Base-by-base conservation (phyloP, 176 grass and related monocot genomes). In the Zea luxurians region DNA sequence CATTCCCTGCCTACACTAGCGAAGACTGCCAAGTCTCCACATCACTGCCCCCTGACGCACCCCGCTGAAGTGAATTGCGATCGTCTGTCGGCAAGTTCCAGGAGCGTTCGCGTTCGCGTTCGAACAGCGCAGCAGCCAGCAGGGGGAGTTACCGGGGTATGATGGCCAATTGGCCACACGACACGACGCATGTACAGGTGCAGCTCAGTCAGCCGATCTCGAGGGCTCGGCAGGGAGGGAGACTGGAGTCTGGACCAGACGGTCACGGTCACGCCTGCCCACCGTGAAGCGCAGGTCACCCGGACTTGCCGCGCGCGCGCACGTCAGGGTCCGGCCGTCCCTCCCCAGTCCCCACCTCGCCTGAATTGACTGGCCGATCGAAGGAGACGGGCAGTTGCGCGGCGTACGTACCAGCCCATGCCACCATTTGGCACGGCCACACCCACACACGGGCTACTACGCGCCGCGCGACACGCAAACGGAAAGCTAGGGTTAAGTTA, bases 261-360 rank as follows among this genome's bases (percentile, higher is more conserved):
- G 65, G 44, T 50, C 47, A 27, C 27, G 65, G 44, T 50, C 47
- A 40, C 72, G n/a, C 12, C 68, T 9, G 16, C 5, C 5, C 59
- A 59, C 49, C 80, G 18, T 77, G 47, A 50, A 9, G n/a, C 44
- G 17, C 74, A 64, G 45, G 77, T 75, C 77, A 49, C 45, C 43
- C 10, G 67, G 18, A 20, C 10, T 64, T 7, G 59, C 59, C 59
- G 59, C 59, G 59, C 41, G 17, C 41, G 10, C 66, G 1, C 16
- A 12, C 43, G 13, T 48, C 58, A 0, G 20, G 6, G 66, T 43
- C n/a, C 42, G 9, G n/a, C 66, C 42, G 60, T 35, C 60, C 66
- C 76, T 58, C 48, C 20, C 53, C 53, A 55, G 62, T 58, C 48
- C 20, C 53, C 53, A 55, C 17, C 13, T 7, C 3, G 4, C 17